phyloP scores from a whole-genome alignment of 352 stramenopile genomes.

The Globisporangium apiculatum region DNA sequence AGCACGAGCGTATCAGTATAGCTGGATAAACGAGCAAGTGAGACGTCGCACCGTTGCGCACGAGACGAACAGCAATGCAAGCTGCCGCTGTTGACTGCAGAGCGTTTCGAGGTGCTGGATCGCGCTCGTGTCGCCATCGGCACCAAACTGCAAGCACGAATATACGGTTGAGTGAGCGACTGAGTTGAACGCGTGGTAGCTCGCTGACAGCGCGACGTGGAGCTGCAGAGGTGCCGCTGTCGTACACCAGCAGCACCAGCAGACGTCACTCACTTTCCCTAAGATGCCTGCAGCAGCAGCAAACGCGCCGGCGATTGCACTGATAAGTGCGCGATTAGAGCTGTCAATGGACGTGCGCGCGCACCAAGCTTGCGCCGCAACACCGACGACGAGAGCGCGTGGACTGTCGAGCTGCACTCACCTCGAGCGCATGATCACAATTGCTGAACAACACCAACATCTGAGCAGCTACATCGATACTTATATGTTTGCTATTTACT shows the following conservation, averaged over 20 bases:
- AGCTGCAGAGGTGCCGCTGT: not conserved
- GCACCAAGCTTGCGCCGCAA: not conserved
- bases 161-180: not conserved
- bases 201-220: too few relatives aligned
- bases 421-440: not conserved
- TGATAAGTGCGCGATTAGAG: constrained; percentile 6
- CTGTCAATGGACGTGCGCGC: not conserved
- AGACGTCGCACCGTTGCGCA: constrained; percentile 5
- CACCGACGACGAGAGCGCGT: not conserved
- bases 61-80: constrained; percentile 3
- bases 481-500: too few relatives aligned
- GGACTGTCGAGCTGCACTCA: not conserved
- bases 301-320: constrained; percentile 49
- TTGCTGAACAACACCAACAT: too few relatives aligned
- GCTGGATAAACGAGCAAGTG: too few relatives aligned
- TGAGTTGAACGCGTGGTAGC: too few relatives aligned
- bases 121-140: constrained; percentile 22
- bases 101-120: constrained; percentile 13
- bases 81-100: constrained; percentile 6
- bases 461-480: too few relatives aligned
- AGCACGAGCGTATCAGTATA: too few relatives aligned
- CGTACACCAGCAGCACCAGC: not conserved
- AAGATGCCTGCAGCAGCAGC: constrained; percentile 45
- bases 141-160: constrained; percentile 6
- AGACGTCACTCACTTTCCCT: constrained; percentile 29